A percentile compares a stretch with the other conserved stretches of the same genome.
Evolutionary conservation across 2,329 filamentous ascomycete species (phyloP).

Genomic region (Arthrobotrys sphaeroides): DNA sequence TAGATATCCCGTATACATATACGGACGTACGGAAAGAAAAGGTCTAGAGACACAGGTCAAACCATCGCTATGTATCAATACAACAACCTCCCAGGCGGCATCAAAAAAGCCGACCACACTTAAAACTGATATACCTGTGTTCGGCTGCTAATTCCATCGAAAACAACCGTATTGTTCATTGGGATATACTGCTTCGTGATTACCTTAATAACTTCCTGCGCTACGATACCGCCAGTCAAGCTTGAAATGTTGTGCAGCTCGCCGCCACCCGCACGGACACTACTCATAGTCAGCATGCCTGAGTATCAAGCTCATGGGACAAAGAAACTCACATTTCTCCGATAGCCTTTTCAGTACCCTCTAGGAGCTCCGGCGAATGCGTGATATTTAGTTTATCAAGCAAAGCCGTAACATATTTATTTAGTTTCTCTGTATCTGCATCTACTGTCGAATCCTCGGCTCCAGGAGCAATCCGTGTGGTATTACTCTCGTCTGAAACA

Average conservation of each 20-base stretch:
- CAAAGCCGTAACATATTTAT: slow-evolving; percentile 23
- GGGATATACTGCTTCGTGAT: slow-evolving; percentile 78
- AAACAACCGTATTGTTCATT: slow-evolving; percentile 76
- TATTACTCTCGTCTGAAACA: slow-evolving; percentile 36
- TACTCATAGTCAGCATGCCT: not conserved
- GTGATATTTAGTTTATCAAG: slow-evolving; percentile 52
- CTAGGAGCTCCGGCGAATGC: slow-evolving; percentile 64
- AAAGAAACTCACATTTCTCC: slow-evolving; percentile 62
- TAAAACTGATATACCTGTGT: slow-evolving; percentile 69
- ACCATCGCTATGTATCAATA: not conserved
- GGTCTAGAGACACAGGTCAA: no score
- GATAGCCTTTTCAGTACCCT: slow-evolving; percentile 65
- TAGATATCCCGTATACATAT: no score
- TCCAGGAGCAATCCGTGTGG: slow-evolving; percentile 48
- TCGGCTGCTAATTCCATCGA: slow-evolving; percentile 73
- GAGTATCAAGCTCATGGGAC: not conserved
- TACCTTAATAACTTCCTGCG: slow-evolving; percentile 95
- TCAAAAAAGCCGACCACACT: slow-evolving; percentile 25
- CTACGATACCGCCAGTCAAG: slow-evolving; percentile 86
- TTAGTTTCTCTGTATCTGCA: slow-evolving; percentile 46
- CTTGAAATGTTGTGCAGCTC: slow-evolving; percentile 94
- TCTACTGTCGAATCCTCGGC: slow-evolving; percentile 51
- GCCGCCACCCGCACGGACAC: slow-evolving; percentile 76
- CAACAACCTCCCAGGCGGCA: not conserved
- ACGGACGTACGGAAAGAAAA: no score